Evolutionary conservation across 2,329 filamentous ascomycete species (phyloP).

Genomic region (Trichophyton verrucosum): DNA sequence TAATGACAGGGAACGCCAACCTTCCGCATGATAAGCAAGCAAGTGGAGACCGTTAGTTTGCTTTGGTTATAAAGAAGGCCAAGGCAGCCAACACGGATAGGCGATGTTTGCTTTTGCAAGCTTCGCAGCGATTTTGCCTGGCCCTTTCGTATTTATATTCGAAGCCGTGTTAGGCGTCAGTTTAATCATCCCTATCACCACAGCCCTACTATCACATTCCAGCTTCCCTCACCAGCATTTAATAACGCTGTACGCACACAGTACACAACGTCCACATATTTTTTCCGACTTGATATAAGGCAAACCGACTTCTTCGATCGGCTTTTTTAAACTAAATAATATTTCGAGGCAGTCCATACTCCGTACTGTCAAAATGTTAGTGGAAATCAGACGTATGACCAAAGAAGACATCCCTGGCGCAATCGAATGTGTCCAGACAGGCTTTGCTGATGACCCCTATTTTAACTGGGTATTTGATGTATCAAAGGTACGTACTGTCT

Average conservation of each 20-base stretch:
- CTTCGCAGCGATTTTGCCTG: not conserved
- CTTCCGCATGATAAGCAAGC: not conserved
- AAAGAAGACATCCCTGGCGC: conserved; percentile 51
- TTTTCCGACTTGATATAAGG: not conserved
- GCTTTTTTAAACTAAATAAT: not conserved
- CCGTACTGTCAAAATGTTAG: conserved; percentile 34
- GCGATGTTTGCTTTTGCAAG: conserved; percentile 1
- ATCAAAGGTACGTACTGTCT: conserved; percentile 36
- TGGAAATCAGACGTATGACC: conserved; percentile 45
- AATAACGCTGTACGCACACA: not conserved
- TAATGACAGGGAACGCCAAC: not conserved
- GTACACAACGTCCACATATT: not conserved
- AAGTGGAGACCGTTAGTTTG: not conserved
- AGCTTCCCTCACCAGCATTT: not conserved
- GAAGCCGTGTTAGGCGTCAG: conserved; percentile 1
- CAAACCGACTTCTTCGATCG: not conserved
- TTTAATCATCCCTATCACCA: not conserved
- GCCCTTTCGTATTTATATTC: not conserved
- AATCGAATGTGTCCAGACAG: conserved; percentile 53
- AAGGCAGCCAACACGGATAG: not conserved
- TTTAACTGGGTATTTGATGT: conserved; percentile 53
- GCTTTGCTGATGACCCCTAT: conserved; percentile 56
- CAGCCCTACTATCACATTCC: not conserved
- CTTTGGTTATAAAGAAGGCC: not conserved
- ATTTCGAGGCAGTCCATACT: too few relatives aligned